Evolutionary conservation across 371 early-diverging fungal genomes (phyloP), one percentile per base, ranked within the genome.

Genomic region (Saksenaea oblongispora): DNA sequence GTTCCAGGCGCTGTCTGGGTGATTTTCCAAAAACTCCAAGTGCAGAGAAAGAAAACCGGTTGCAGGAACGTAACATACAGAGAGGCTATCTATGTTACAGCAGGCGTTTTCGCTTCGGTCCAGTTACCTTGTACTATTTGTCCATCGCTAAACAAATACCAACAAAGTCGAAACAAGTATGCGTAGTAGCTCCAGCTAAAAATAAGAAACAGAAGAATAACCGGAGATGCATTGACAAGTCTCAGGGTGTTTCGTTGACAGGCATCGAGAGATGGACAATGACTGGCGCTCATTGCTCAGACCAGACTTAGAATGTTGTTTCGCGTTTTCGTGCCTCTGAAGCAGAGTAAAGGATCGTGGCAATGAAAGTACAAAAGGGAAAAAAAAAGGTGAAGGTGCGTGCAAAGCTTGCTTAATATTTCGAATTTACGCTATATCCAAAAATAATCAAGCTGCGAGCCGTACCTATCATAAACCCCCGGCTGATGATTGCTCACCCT

Each of bases 131-230:
- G 81, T 17, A 62, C 34, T 14, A 69, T 54, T 11, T 67, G 69
- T 0, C 70, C 78, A 56, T 80, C 73, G 10, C 51, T 31, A 11
- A 78, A 41, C n/a, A 75, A 56, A 5, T 35, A 28, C 57, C 64
- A 62, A 28, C 67, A 64, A 18, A 81, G 60, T 14, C 72, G 68
- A 55, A 78, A 62, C 28, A 63, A 62, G 53, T 61, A 78, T 8
- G 82, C 82, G 62, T 65, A 74, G 41, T 62, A 81, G 26, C 74
- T 67, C 82, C 82, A 81, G 3, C 34, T 24, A 37, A 81, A 71
- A 27, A 81, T 66, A 34, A 74, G 18, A 3, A 39, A 7, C 0
- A 78, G 64, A 54, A 81, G 54, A 1, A 64, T 64, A 5, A 81
- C 70, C 11, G 82, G 82, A 3, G 76, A 74, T 1, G 72, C 76